A percentile compares a stretch with the other conserved stretches of the same genome.
Evolutionary conservation across 441 rosid species (phyloP).

Genomic region (Macaranga tanarius): DNA sequence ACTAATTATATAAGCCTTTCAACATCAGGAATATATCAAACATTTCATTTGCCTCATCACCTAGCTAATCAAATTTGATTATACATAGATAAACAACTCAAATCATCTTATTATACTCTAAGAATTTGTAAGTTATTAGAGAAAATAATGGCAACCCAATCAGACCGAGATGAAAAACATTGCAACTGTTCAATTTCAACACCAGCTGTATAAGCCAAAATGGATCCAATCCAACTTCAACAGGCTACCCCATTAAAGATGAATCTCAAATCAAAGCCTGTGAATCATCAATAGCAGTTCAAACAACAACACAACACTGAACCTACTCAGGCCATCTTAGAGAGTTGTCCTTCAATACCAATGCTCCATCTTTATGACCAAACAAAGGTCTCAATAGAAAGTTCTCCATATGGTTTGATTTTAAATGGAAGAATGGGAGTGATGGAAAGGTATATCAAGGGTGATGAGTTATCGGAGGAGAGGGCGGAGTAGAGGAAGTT

Average conservation of each 20-base stretch:
- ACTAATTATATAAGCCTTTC: constrained; percentile 6
- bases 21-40: no score
- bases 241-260: no score
- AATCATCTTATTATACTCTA: constrained; percentile 54
- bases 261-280: constrained; percentile 64
- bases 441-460: constrained; percentile 60
- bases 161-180: constrained; percentile 96
- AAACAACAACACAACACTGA: constrained; percentile 99
- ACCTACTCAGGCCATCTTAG: constrained; percentile 99
- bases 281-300: constrained; percentile 93
- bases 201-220: constrained; percentile 70
- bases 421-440: constrained; percentile 72
- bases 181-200: constrained; percentile 96
- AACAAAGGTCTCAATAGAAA: constrained; percentile 48
- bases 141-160: constrained; percentile 97
- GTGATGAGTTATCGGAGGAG: no score
- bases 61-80: no score
- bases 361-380: constrained; percentile 46
- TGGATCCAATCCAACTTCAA: no score
- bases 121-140: constrained; percentile 91
- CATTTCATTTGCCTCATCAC: no score
- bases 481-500: no score
- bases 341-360: constrained; percentile 75
- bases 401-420: constrained; percentile 57
- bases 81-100: no score